Evolutionary conservation across 176 grass and related monocot genomes (phyloP).

Genomic region (Lolium perenne): DNA sequence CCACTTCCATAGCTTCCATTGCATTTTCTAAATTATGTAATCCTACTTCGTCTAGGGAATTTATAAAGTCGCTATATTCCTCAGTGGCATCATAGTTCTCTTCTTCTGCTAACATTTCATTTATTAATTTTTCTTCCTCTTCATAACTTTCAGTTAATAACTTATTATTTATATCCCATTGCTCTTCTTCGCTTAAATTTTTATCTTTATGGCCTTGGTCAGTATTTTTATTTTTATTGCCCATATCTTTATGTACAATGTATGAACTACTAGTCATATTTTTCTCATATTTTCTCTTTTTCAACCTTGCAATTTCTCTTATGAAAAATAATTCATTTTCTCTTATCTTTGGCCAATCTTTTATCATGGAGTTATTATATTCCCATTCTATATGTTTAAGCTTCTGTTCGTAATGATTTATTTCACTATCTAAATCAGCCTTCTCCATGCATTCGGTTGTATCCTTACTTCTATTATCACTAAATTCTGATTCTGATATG

Average conservation of each 20-base stretch:
- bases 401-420: neutral
- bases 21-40: neutral
- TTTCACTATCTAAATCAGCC: neutral
- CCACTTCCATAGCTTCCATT: neutral
- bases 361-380: neutral
- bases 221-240: too few species aligned
- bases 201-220: too few species aligned
- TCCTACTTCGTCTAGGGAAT: neutral
- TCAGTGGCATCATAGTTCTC: neutral
- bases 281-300: neutral
- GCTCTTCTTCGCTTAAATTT: too few species aligned
- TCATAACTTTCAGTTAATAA: too few species aligned
- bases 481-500: too few species aligned
- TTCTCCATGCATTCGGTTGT: neutral
- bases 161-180: too few species aligned
- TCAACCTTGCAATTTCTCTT: neutral
- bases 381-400: neutral
- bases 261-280: neutral
- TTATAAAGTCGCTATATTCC: neutral
- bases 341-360: neutral
- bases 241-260: neutral
- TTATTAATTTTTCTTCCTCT: too few species aligned
- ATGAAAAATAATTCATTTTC: neutral
- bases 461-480: neutral
- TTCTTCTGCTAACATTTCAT: neutral